Evolutionary conservation across 129 eudicot genomes (phyloP), one percentile per base, ranked within the genome.

Genomic region (Arctium minus): DNA sequence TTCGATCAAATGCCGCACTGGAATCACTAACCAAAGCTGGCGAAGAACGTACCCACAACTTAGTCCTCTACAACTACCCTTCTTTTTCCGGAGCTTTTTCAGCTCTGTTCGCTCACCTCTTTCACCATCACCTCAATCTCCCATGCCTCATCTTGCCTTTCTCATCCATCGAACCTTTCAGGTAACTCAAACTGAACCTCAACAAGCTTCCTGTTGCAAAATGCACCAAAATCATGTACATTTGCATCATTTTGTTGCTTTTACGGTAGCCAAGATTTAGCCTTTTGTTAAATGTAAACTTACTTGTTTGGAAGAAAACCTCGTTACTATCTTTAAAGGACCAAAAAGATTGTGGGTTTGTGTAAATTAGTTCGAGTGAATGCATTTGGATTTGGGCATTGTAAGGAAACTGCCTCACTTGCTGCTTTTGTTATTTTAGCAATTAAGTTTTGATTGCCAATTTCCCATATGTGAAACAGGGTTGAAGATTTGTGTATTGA

Each of bases 141-240:
- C 98, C 98, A 31, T 92, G 88, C 89, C 92, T 92, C 83, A 81
- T 94, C 76, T 79, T 94, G 73, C 98, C 98, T 31, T 94, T 92
- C 81, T 94, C 98, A 17, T 79, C 93, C 31, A 90, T 91, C 10
- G 90, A 75, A 72, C 98, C 98, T 32, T 73, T 94, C 84, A 94
- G 97, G 98, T 92, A 56, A 29, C 62, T 35, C 9, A 6, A 36
- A 42, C 56, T 72, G 22, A 31, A 70, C 32, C 17, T 11, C 22
- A 22, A 53, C 70, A 18, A 12, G 0, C 46, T 68, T 18, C 8
- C 27, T 12, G 27, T 64, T 81, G 68, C 38, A 75, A 65, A 33
- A 27, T 74, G 31, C 50, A 62, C 29, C 22, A 72, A 38, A 72
- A 0, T 13, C 29, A 60, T 73, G 2, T 22, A 18, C n/a, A 37